These are phyloP conservation scores for Sclerotinia sclerotiorum DNA, from an alignment of 2,329 filamentous ascomycete genomes.

Conservation along the genomic window DNA sequence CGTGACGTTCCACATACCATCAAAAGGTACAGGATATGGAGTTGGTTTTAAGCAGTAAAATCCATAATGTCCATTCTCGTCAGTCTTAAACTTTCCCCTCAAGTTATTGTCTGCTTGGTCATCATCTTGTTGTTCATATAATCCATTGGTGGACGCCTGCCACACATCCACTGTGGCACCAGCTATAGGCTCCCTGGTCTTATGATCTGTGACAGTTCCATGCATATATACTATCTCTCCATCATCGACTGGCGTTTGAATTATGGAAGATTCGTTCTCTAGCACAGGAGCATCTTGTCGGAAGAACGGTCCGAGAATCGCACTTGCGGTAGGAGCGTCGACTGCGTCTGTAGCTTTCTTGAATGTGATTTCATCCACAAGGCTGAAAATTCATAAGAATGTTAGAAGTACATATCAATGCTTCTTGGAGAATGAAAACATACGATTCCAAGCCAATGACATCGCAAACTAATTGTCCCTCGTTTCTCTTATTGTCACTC, in stretches of 20 bases:
- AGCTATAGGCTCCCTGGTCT: constrained; percentile 56
- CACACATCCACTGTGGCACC: constrained; percentile 61
- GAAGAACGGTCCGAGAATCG: constrained; percentile 67
- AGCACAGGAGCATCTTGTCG: constrained; percentile 56
- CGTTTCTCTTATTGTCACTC: constrained; percentile 61
- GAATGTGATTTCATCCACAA: constrained; percentile 41
- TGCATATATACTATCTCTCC: constrained; percentile 54
- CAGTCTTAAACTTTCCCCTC: constrained; percentile 61
- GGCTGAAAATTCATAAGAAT: constrained; percentile 38
- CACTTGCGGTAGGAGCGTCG: constrained; percentile 51
- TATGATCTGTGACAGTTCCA: constrained; percentile 54
- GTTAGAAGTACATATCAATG: neutral
- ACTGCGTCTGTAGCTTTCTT: constrained; percentile 35
- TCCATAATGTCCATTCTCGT: constrained; percentile 55
- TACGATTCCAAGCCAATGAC: constrained; percentile 62
- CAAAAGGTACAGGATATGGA: constrained; percentile 40
- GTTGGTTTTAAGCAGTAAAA: constrained; percentile 52
- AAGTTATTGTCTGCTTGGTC: constrained; percentile 62
- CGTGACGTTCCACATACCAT: constrained; percentile 31
- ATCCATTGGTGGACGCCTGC: constrained; percentile 60
- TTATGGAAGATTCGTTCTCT: constrained; percentile 56
- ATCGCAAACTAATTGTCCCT: constrained; percentile 63
- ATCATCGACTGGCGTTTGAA: constrained; percentile 51
- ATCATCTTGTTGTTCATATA: constrained; percentile 62
- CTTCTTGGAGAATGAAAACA: constrained; percentile 29